Evolutionary conservation across 116 monocot species (phyloP), one percentile per base, ranked within the genome.

Genomic region (Dioscorea cayenensis): DNA sequence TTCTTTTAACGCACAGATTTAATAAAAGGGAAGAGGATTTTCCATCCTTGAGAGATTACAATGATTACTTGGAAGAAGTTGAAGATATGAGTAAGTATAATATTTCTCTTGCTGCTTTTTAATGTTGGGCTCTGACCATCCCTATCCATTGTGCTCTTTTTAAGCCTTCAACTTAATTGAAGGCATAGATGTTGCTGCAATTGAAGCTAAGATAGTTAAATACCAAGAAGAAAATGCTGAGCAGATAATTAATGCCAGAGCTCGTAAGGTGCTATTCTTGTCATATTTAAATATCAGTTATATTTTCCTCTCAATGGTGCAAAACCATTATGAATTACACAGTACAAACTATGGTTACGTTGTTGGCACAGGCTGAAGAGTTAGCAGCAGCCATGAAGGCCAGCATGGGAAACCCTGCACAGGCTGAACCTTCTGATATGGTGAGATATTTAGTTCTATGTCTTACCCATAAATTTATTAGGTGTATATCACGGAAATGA

Each of bases 21-120:
- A 92, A 92, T 65, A 96, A 92, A 81, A 88, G 85, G 43, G 92
- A 92, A 66, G 92, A 96, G 0, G 90, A 96, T 43, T 96, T 96
- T 23, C 79, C 86, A 63, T 86, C 96, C 6, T 72, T 92, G 23
- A 90, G 69, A 74, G 86, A 90, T 6, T 92, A 90, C 77, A 96
- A 96, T 81, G 96, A 96, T 75, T 96, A 96, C 60, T 76, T 92
- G 74, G 96, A 96, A 84, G 96, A 96, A 79, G 90, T 96, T 28
- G 96, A 96, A 67, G 96, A 96, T 66, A 92, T 92, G 92, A 90
- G 96, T 96, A 76, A 82, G 92, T 82, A 77, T 51, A 22, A 43
- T 48, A 20, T 6, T 43, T 3, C 6, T 62, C 36, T 62, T 62
- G 0, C 62, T 11, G 6, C 4, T 20, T 23, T 62, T 62, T 11